Percentiles rank a stretch among this genome's conserved stretches.
Evolutionary conservation across 306 rosid species (phyloP).

Genomic region (Corylus heterophylla): DNA sequence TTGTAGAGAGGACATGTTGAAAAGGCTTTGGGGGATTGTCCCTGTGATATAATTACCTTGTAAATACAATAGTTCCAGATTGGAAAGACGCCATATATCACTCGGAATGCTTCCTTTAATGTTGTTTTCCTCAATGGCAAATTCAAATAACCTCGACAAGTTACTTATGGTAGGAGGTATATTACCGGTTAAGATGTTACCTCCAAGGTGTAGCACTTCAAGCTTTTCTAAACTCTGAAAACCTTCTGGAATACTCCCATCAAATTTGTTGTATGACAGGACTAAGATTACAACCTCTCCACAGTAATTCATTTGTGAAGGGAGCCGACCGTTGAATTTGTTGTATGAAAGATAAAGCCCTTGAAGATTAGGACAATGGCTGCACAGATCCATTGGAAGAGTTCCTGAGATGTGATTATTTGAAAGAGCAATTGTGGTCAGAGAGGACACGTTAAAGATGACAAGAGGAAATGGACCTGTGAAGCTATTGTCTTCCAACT

Average conservation of each 20-base stretch:
- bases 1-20: neutral
- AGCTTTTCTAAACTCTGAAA: neutral
- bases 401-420: too few relatives aligned
- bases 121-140: too few relatives aligned
- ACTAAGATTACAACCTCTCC: neutral
- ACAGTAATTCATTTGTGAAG: neutral
- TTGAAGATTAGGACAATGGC: neutral
- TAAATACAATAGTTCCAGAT: too few relatives aligned
- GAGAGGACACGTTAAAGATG: too few relatives aligned
- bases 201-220: neutral
- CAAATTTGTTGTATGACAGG: neutral
- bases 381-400: conserved; percentile 1
- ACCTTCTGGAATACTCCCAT: neutral
- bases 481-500: too few relatives aligned
- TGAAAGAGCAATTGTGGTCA: neutral
- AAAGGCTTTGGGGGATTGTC: neutral
- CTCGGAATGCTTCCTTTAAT: too few relatives aligned
- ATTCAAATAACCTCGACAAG: neutral
- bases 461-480: too few relatives aligned
- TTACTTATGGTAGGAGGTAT: neutral
- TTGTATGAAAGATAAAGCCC: accelerated
- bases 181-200: neutral
- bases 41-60: neutral
- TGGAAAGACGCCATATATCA: too few relatives aligned
- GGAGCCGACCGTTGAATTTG: neutral